These are phyloP conservation scores for Tubosaeta sp. DNA, from an alignment of 768 basidiomycete species.

Conservation along the genomic window DNA sequence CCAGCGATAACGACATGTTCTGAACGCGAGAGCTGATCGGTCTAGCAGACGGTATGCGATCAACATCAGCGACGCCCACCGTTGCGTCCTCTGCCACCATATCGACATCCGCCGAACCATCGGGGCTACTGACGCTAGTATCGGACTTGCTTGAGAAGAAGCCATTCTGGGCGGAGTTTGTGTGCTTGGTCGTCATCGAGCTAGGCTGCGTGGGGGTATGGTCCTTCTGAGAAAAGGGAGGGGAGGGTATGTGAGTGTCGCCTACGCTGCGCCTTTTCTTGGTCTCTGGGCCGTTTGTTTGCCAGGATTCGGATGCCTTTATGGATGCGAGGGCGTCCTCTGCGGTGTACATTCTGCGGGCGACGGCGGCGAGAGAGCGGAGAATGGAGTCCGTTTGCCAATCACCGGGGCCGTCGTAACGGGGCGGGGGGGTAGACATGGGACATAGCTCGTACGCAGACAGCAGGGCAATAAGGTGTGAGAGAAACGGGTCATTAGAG, in stretches of 20 bases:
- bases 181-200: constrained; percentile 15
- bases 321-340: constrained; percentile 44
- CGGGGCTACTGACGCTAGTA: constrained; percentile 4
- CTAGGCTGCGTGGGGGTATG: constrained; percentile 23
- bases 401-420: constrained; percentile 52
- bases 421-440: constrained; percentile 45
- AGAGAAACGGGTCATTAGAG: constrained; percentile 38
- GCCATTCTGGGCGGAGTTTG: constrained; percentile 9
- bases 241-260: constrained; percentile 32
- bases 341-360: constrained; percentile 52
- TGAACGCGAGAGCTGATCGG: constrained; percentile 29
- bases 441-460: constrained; percentile 58
- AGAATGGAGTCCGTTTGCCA: constrained; percentile 58
- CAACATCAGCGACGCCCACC: constrained; percentile 25
- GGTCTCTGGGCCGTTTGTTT: constrained; percentile 35
- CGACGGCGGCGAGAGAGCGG: constrained; percentile 46
- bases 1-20: constrained; percentile 50
- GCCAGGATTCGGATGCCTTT: constrained; percentile 35
- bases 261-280: constrained; percentile 44
- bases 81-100: constrained; percentile 25
- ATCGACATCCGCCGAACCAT: constrained; percentile 24
- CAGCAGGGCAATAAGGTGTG: constrained; percentile 54
- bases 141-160: constrained; percentile 27
- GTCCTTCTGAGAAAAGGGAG: constrained; percentile 26
- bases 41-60: constrained; percentile 19